phyloP scores from a whole-genome alignment of 768 basidiomycete genomes.

The Naganishia randhawae region DNA sequence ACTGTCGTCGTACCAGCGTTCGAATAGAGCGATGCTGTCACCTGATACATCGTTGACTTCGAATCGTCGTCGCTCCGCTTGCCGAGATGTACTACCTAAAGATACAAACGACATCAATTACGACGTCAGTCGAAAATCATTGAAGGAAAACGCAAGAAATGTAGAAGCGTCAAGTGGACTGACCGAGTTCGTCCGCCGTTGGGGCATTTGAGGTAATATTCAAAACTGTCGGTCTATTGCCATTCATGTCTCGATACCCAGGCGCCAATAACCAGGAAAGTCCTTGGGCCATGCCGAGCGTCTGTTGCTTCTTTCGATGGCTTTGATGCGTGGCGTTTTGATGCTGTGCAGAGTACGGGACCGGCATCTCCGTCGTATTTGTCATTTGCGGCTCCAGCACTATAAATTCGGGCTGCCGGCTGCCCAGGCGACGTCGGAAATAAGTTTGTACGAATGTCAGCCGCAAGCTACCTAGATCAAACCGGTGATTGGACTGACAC shows the following conservation, averaged over 20 bases:
- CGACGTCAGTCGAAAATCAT: neutral
- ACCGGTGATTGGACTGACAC: neutral
- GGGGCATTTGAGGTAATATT: neutral
- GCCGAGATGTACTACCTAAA: neutral
- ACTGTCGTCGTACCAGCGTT: neutral
- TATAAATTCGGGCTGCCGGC: neutral
- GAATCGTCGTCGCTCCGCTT: neutral
- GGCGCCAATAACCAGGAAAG: neutral
- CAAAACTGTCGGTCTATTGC: neutral
- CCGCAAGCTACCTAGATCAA: neutral
- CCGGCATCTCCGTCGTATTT: neutral
- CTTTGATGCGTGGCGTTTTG: neutral
- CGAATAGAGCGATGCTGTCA: neutral
- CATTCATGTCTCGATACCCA: neutral
- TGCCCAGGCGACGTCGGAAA: too few species aligned
- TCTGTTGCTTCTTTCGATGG: neutral
- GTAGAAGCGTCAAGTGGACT: neutral
- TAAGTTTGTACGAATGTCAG: neutral
- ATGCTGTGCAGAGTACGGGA: neutral
- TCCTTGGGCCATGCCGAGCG: neutral
- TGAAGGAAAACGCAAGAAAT: neutral
- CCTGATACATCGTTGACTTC: neutral
- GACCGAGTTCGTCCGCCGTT: neutral
- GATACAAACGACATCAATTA: neutral
- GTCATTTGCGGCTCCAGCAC: constrained; percentile 5